Evolutionary conservation across 306 rosid species (phyloP).

Genomic region (Quercus ilex): DNA sequence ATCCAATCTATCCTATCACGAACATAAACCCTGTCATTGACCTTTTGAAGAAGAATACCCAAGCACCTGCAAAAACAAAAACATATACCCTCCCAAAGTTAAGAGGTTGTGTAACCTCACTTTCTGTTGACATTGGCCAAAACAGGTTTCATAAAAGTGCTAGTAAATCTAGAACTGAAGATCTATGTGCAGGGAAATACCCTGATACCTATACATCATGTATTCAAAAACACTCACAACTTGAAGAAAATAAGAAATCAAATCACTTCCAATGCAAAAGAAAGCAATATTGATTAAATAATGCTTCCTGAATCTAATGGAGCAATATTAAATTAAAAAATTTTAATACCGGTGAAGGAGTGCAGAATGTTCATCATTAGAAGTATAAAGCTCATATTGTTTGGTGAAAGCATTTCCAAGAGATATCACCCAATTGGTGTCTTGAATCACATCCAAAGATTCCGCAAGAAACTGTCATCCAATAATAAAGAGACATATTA

Average conservation of each 20-base stretch:
- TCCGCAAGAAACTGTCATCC: constrained; percentile 85
- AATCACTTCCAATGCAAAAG: neutral
- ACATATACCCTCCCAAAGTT: constrained; percentile 12
- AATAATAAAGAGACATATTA: constrained; percentile 34
- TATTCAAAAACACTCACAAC: neutral
- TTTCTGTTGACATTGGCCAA: neutral
- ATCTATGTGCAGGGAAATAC: neutral
- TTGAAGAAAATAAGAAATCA: neutral
- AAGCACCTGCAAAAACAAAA: constrained; percentile 62
- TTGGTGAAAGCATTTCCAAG: constrained; percentile 82
- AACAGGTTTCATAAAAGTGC: neutral
- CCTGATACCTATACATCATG: neutral
- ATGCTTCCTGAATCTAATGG: constrained; percentile 18
- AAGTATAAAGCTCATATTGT: constrained; percentile 87
- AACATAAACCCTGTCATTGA: constrained; percentile 82
- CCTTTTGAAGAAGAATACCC: constrained; percentile 90
- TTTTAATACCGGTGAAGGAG: constrained; percentile 81
- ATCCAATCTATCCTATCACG: constrained; percentile 81
- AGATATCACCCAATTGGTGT: constrained; percentile 77
- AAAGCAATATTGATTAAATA: constrained; percentile 14
- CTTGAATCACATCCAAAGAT: constrained; percentile 95
- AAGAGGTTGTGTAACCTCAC: neutral
- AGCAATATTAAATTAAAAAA: constrained; percentile 10
- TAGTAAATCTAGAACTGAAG: neutral
- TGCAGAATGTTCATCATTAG: constrained; percentile 89